phyloP scores from a whole-genome alignment of 192 early-diverging fungal species.

The Coemansia sp. region DNA sequence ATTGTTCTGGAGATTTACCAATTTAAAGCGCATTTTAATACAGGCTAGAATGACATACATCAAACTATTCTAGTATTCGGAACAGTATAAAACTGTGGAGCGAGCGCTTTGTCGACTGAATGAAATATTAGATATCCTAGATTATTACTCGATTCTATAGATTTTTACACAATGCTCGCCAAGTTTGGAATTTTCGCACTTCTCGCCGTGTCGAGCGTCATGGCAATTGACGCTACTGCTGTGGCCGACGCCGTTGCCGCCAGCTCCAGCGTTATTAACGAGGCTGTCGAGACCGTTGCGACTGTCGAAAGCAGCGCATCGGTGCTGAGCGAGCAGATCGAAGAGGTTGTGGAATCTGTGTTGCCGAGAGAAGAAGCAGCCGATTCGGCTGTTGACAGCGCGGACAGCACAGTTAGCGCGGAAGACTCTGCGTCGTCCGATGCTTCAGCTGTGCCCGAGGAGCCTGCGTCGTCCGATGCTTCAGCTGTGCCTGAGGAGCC shows the following conservation, averaged over 20 bases:
- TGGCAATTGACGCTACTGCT: background rate
- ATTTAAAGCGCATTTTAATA: background rate
- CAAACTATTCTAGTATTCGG: background rate
- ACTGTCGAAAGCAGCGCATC: background rate
- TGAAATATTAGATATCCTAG: too few relatives aligned
- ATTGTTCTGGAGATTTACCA: background rate
- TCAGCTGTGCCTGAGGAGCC: background rate
- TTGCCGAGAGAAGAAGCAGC: background rate
- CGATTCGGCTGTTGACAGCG: background rate
- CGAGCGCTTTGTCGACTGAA: too few relatives aligned
- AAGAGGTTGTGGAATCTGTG: background rate
- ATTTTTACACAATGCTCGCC: background rate
- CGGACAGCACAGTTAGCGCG: background rate
- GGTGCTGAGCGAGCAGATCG: background rate
- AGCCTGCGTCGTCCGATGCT: background rate
- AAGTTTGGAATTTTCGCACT: constrained; percentile 8
- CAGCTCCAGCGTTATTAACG: background rate
- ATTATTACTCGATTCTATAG: background rate
- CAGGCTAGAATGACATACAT: background rate
- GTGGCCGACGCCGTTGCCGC: background rate
- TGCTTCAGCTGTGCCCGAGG: background rate
- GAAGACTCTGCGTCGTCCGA: background rate
- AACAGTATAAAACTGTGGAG: background rate
- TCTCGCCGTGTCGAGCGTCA: constrained; percentile 2
- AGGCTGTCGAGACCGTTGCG: background rate